Percentiles rank a stretch among this genome's conserved stretches.
Conservation (phyloP, 2,329 filamentous ascomycete genomes). For the Exophiala oligosperma region DNA sequence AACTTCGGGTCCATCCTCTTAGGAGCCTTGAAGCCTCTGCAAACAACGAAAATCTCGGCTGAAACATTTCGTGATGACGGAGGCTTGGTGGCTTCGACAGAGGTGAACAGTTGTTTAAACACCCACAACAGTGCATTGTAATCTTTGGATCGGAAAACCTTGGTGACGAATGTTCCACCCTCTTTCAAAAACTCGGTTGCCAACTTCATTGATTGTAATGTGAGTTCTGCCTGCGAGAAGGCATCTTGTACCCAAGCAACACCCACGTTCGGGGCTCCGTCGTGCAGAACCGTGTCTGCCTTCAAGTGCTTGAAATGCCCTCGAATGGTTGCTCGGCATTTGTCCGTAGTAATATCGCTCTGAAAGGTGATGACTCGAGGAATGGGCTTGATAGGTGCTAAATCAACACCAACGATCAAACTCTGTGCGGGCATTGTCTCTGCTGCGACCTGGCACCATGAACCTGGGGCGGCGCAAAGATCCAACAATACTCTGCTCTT, state of each 20-base stretch:
- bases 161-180: constrained; percentile 92
- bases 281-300: constrained; percentile 91
- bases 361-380: constrained; percentile 93
- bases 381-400: constrained; percentile 93
- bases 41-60: constrained; percentile 98
- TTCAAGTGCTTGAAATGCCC: constrained; percentile 94
- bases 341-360: constrained; percentile 96
- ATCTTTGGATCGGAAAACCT: constrained; percentile 95
- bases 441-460: constrained; percentile 94
- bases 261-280: constrained; percentile 97
- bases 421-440: constrained; percentile 90
- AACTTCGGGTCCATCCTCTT: constrained; percentile 92
- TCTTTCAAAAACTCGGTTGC: constrained; percentile 90
- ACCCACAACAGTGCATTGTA: constrained; percentile 97
- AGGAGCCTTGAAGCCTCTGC: constrained; percentile 90
- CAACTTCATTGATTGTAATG: constrained; percentile 85
- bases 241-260: constrained; percentile 98
- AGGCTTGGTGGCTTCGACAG: constrained; percentile 96
- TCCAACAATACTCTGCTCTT: constrained; percentile 95
- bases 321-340: constrained; percentile 86
- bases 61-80: constrained; percentile 94
- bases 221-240: constrained; percentile 93
- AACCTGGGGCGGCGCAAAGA: constrained; percentile 96
- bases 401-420: constrained; percentile 91
- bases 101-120: constrained; percentile 92